phyloP scores from a whole-genome alignment of 352 stramenopile species.

The Phytophthora agathidicida region DNA sequence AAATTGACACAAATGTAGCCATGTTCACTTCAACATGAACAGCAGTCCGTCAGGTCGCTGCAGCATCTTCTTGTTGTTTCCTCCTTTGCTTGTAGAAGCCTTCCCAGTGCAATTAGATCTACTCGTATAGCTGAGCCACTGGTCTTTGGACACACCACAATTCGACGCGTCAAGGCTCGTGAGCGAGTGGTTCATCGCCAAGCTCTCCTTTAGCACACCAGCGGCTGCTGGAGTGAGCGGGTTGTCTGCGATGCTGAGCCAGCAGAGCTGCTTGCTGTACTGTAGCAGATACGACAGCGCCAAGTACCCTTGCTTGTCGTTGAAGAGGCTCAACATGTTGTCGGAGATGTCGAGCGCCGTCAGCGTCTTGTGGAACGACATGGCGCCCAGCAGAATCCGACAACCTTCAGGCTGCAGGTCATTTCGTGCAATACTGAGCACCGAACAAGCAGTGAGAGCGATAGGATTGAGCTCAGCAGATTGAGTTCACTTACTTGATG shows the following conservation, averaged over 20 bases:
- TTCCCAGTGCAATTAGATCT: neutral
- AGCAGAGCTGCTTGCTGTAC: conserved; percentile 56
- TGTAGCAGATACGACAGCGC: conserved; percentile 58
- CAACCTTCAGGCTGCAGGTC: conserved; percentile 62
- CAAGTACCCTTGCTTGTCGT: conserved; percentile 57
- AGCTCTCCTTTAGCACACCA: conserved; percentile 23
- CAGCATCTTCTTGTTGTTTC: neutral
- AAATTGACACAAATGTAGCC: no score
- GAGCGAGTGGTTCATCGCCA: conserved; percentile 44
- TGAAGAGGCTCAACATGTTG: conserved; percentile 63
- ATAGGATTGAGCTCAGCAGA: neutral
- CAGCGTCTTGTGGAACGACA: conserved; percentile 61
- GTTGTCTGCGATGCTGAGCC: conserved; percentile 51
- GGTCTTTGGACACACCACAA: conserved; percentile 30
- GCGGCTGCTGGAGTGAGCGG: conserved; percentile 25
- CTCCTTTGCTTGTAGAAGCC: neutral
- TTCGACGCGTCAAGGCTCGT: conserved; percentile 36
- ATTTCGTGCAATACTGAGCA: conserved; percentile 53
- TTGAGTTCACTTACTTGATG: conserved; percentile 45
- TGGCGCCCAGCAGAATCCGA: conserved; percentile 50
- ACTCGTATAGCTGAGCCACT: conserved; percentile 10
- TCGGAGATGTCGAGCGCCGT: conserved; percentile 61
- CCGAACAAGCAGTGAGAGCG: neutral
- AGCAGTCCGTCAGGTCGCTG: conserved; percentile 14
- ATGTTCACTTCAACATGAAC: conserved; percentile 24